Conservation (phyloP, 164 flowering plant species). For the Saururus chinensis region DNA sequence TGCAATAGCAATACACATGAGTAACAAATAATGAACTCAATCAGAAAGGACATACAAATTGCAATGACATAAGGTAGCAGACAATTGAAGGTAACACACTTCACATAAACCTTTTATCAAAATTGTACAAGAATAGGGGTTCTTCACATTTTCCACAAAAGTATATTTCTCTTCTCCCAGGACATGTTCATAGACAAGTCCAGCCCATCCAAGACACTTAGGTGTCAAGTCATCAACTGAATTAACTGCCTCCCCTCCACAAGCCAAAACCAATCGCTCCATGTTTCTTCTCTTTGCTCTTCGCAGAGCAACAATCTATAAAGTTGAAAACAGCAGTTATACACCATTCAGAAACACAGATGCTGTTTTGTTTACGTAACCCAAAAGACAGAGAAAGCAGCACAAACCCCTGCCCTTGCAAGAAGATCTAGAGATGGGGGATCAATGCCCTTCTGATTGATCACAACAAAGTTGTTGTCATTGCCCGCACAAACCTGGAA, state of each 20-base stretch:
- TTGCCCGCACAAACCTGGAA: slow-evolving; percentile 78
- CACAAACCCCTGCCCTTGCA: slow-evolving; percentile 89
- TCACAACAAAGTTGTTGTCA: slow-evolving; percentile 77
- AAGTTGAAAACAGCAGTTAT: slow-evolving; percentile 4
- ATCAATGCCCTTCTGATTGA: slow-evolving; percentile 97
- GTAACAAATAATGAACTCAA: not conserved
- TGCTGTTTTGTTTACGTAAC: not conserved
- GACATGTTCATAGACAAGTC: slow-evolving; percentile 91
- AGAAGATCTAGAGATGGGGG: slow-evolving; percentile 94
- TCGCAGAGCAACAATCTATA: slow-evolving; percentile 83
- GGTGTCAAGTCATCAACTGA: slow-evolving; percentile 86
- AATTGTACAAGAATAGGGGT: slow-evolving; percentile 89
- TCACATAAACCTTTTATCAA: slow-evolving; percentile 68
- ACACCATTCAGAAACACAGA: not conserved
- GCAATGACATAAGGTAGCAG: not conserved
- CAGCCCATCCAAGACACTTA: slow-evolving; percentile 99
- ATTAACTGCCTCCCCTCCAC: slow-evolving; percentile 98
- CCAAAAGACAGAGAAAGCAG: not conserved
- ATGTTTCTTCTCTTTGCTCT: slow-evolving; percentile 97
- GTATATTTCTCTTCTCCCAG: slow-evolving; percentile 98
- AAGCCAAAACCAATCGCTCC: slow-evolving; percentile 90
- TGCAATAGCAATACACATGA: slow-evolving; percentile 12
- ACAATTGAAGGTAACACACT: not conserved
- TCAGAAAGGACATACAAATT: no score
- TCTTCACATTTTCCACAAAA: slow-evolving; percentile 89